phyloP scores from a whole-genome alignment of 805 yeast species.

The Saccharomycopsis lassenensis region DNA sequence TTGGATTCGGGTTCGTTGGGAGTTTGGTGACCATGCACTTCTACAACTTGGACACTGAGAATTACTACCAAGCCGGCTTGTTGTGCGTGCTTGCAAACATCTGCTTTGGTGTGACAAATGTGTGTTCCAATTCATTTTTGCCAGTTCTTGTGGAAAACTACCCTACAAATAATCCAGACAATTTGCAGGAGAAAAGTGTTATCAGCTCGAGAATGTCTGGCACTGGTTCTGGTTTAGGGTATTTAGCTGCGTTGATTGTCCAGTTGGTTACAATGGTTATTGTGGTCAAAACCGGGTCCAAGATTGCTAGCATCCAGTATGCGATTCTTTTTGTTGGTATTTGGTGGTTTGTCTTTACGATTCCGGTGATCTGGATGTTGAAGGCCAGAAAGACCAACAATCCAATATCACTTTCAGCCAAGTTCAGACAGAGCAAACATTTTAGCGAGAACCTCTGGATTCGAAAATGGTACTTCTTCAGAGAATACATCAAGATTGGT shows the following conservation, averaged over 20 bases:
- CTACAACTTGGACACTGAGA: conserved; percentile 24
- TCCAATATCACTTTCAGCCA: conserved; percentile 20
- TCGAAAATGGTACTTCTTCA: conserved; percentile 12
- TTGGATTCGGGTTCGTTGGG: conserved; percentile 51
- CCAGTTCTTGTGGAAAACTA: conserved; percentile 47
- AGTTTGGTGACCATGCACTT: conserved; percentile 41
- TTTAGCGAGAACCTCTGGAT: conserved; percentile 7
- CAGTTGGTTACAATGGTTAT: conserved; percentile 49
- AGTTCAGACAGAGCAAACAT: conserved; percentile 13
- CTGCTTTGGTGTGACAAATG: conserved; percentile 68
- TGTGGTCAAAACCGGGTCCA: conserved; percentile 30
- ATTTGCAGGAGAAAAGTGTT: conserved; percentile 23
- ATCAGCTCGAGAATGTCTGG: conserved; percentile 49
- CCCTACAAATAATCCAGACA: conserved; percentile 16
- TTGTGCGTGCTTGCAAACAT: conserved; percentile 55
- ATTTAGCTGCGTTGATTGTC: conserved; percentile 55
- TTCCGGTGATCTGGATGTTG: conserved; percentile 44
- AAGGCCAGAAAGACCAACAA: conserved; percentile 31
- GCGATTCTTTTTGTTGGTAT: conserved; percentile 56
- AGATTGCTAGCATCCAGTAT: conserved; percentile 36
- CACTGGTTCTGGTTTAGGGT: conserved; percentile 60
- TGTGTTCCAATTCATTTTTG: conserved; percentile 65
- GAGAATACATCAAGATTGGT: conserved; percentile 40
- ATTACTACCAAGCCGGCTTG: conserved; percentile 28
- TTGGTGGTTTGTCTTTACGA: conserved; percentile 70